These are phyloP conservation scores for Plantago ovata DNA, from an alignment of 257 asterid species.

Conservation along the genomic window DNA sequence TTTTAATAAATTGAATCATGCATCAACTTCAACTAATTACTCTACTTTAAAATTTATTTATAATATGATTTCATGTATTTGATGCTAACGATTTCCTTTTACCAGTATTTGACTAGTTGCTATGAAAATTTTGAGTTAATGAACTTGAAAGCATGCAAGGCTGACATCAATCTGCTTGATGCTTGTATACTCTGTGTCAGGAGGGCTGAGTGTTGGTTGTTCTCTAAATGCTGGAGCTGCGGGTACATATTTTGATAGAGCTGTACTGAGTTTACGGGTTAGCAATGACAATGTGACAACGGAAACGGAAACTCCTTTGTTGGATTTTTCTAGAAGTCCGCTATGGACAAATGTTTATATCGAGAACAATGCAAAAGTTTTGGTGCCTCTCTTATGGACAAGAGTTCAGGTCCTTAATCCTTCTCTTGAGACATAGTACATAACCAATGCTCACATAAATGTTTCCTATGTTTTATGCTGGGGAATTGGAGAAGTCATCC, in stretches of 20 bases:
- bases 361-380: conserved; percentile 88
- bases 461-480: conserved; percentile 11
- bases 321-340: conserved; percentile 90
- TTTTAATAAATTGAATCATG: too few relatives aligned
- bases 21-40: too few relatives aligned
- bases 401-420: conserved; percentile 84
- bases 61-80: too few relatives aligned
- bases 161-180: conserved; percentile 15
- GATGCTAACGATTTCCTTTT: too few relatives aligned
- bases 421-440: conserved; percentile 11
- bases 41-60: too few relatives aligned
- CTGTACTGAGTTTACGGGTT: conserved; percentile 86
- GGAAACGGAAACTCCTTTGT: conserved; percentile 94
- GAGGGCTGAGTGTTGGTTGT: conserved; percentile 87
- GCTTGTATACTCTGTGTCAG: conserved; percentile 45
- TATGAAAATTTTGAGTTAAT: too few relatives aligned
- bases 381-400: conserved; percentile 97
- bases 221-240: conserved; percentile 97
- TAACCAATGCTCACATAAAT: neutral
- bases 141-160: too few relatives aligned
- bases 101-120: too few relatives aligned
- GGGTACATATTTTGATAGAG: conserved; percentile 93
- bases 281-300: conserved; percentile 82
- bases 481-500: neutral
- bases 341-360: conserved; percentile 93